phyloP scores from a whole-genome alignment of 495 filamentous ascomycete genomes.

The Astrothelium subdiscretum region DNA sequence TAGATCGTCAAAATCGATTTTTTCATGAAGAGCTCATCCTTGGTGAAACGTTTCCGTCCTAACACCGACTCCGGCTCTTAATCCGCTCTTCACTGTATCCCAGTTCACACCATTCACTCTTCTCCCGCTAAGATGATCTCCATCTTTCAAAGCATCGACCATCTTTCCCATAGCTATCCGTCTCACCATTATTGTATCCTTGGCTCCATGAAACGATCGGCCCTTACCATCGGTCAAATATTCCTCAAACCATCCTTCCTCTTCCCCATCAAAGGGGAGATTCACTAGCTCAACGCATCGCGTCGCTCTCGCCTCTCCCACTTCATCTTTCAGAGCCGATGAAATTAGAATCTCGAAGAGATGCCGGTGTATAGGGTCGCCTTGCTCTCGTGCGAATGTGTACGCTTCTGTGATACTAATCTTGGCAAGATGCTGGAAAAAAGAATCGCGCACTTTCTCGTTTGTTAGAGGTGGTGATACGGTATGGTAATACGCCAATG shows the following conservation, averaged over 20 bases:
- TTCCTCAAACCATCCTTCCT: constrained; percentile 63
- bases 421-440: constrained; percentile 56
- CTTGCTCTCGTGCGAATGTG: constrained; percentile 54
- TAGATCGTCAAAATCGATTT: neutral
- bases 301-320: constrained; percentile 36
- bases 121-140: constrained; percentile 30
- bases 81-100: constrained; percentile 24
- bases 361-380: constrained; percentile 44
- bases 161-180: constrained; percentile 46
- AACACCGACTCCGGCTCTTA: neutral
- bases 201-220: constrained; percentile 47
- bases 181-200: constrained; percentile 60
- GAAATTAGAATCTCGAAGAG: constrained; percentile 59
- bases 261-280: constrained; percentile 52
- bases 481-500: constrained; percentile 66
- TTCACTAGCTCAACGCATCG: constrained; percentile 58
- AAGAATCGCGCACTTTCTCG: constrained; percentile 44
- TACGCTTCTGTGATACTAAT: constrained; percentile 60
- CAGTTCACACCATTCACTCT: constrained; percentile 44
- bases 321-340: constrained; percentile 41
- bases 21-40: neutral
- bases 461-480: constrained; percentile 53
- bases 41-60: neutral
- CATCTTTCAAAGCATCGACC: constrained; percentile 15
- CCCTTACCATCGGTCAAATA: constrained; percentile 51